Evolutionary conservation across 2,329 filamentous ascomycete genomes (phyloP).

Genomic region (Alternaria metachromatica): DNA sequence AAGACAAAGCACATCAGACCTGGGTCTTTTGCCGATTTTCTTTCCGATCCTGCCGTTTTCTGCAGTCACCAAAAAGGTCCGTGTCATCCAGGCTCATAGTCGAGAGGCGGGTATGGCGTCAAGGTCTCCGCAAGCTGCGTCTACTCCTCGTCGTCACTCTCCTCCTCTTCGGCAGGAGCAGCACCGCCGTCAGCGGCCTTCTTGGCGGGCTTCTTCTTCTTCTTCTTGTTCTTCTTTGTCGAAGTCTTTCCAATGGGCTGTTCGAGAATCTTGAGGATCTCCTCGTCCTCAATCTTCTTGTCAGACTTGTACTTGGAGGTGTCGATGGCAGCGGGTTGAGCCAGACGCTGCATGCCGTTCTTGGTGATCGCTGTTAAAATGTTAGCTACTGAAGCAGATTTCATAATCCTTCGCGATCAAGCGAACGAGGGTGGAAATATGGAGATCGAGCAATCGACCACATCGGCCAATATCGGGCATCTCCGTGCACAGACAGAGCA

Average conservation of each 20-base stretch:
- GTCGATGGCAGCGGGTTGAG: slow-evolving; percentile 77
- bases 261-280: slow-evolving; percentile 92
- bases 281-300: slow-evolving; percentile 97
- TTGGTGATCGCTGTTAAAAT: slow-evolving; percentile 81
- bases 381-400: slow-evolving; percentile 17
- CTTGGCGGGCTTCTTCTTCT: slow-evolving; percentile 76
- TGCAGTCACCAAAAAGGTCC: slow-evolving; percentile 1
- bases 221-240: slow-evolving; percentile 83
- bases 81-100: slow-evolving; percentile 2
- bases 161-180: slow-evolving; percentile 48
- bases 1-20: not conserved
- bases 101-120: not conserved
- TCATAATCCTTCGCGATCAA: not conserved
- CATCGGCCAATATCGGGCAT: not conserved
- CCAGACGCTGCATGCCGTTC: slow-evolving; percentile 89
- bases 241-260: slow-evolving; percentile 73
- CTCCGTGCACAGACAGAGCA: not conserved
- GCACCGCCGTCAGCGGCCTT: slow-evolving; percentile 63
- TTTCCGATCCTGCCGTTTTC: not conserved
- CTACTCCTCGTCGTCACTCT: slow-evolving; percentile 46
- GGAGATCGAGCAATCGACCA: not conserved
- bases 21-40: not conserved
- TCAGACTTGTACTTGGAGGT: slow-evolving; percentile 86
- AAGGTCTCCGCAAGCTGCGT: slow-evolving; percentile 1
- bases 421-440: not conserved